These are phyloP conservation scores for Clonostachys rhizophaga DNA, from an alignment of 2,329 filamentous ascomycete genomes.

Conservation along the genomic window DNA sequence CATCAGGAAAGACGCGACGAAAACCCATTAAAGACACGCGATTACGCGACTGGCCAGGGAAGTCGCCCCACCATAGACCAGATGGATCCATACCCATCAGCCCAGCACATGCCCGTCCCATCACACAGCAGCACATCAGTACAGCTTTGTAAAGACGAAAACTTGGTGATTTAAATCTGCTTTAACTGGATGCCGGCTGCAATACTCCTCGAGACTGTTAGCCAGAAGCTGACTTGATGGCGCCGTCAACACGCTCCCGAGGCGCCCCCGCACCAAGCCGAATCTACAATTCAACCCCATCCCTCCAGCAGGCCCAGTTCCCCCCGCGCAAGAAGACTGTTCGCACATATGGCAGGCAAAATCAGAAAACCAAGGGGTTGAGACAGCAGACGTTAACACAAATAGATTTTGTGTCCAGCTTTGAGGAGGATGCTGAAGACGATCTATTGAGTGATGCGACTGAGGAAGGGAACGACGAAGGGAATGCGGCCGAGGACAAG, in stretches of 20 bases:
- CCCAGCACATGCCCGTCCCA: too few relatives aligned
- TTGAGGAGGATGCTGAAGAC: constrained; percentile 21
- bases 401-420: constrained; percentile 30
- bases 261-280: constrained; percentile 26
- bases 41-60: too few relatives aligned
- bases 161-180: too few relatives aligned
- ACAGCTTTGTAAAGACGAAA: too few relatives aligned
- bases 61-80: too few relatives aligned
- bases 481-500: constrained; percentile 10
- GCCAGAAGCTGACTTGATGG: constrained; percentile 14
- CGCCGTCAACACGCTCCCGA: constrained; percentile 29
- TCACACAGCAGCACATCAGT: too few relatives aligned
- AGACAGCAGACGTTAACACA: constrained; percentile 35
- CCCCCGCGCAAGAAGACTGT: constrained; percentile 23
- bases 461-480: constrained; percentile 10
- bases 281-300: constrained; percentile 29
- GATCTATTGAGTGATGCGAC: constrained; percentile 15
- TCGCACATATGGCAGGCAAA: constrained; percentile 24
- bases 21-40: too few relatives aligned
- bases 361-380: constrained; percentile 1
- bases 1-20: too few relatives aligned
- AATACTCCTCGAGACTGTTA: too few relatives aligned
- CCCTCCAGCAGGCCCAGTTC: constrained; percentile 31
- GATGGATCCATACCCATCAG: too few relatives aligned
- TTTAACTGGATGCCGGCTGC: too few relatives aligned